phyloP scores from a whole-genome alignment of 352 stramenopile species.

The Blastocystis sp. region DNA sequence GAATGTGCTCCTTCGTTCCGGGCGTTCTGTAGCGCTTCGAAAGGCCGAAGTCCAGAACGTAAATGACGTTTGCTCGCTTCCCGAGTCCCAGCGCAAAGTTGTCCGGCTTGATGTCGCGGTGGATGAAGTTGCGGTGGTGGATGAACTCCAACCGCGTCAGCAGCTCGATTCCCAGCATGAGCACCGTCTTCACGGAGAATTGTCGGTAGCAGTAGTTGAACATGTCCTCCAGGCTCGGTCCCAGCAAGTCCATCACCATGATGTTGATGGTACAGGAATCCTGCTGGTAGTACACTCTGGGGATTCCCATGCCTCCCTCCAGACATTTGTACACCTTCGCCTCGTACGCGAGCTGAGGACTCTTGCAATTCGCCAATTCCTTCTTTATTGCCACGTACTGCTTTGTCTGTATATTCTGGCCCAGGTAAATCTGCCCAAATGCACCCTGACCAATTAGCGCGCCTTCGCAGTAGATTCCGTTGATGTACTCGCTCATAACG shows the following conservation, averaged over 20 bases:
- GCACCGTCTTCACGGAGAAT: conserved; percentile 86
- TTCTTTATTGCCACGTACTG: conserved; percentile 93
- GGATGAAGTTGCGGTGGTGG: conserved; percentile 90
- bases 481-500: conserved; percentile 33
- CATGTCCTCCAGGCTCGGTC: conserved; percentile 89
- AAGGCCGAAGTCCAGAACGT: conserved; percentile 91
- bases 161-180: conserved; percentile 88
- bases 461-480: conserved; percentile 28
- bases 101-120: conserved; percentile 90
- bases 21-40: conserved; percentile 89
- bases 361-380: conserved; percentile 83
- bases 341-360: conserved; percentile 97
- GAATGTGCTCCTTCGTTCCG: conserved; percentile 87
- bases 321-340: conserved; percentile 99
- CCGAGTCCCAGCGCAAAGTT: conserved; percentile 90
- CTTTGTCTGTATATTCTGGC: conserved; percentile 84
- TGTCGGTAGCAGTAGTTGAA: conserved; percentile 88
- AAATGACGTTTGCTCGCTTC: conserved; percentile 83
- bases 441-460: conserved; percentile 91
- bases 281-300: neutral
- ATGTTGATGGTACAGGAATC: conserved; percentile 81
- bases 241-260: conserved; percentile 98
- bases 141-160: conserved; percentile 87
- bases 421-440: conserved; percentile 99
- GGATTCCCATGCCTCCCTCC: conserved; percentile 81